These are phyloP conservation scores for Henckelia pumila DNA, from an alignment of 257 asterid species.

Conservation along the genomic window DNA sequence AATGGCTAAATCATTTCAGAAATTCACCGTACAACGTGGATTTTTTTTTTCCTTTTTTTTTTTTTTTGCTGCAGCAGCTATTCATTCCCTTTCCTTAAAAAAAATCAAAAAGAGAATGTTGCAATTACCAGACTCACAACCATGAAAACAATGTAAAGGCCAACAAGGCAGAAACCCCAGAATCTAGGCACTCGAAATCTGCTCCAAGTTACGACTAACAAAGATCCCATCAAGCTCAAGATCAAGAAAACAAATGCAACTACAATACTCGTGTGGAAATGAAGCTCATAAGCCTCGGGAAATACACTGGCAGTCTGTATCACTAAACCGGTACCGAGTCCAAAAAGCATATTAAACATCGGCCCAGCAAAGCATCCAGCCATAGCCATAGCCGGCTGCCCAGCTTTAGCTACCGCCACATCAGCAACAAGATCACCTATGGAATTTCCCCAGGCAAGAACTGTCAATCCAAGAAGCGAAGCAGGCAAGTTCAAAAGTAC, in stretches of 20 bases:
- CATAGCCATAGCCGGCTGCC: conserved; percentile 99
- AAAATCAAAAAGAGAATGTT: conserved; percentile 42
- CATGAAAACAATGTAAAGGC: conserved; percentile 69
- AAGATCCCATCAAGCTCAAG: conserved; percentile 89
- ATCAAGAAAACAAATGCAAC: conserved; percentile 88
- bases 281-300: conserved; percentile 80
- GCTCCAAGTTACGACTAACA: conserved; percentile 84
- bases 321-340: conserved; percentile 85
- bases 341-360: conserved; percentile 96
- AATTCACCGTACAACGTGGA: not conserved
- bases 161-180: conserved; percentile 98
- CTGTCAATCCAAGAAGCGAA: conserved; percentile 83
- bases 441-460: conserved; percentile 98
- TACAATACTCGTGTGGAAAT: conserved; percentile 82
- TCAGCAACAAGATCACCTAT: conserved; percentile 96
- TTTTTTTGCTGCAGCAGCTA: not conserved
- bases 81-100: conserved; percentile 1
- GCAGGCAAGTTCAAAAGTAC: conserved; percentile 58
- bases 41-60: too few relatives aligned
- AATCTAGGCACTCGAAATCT: conserved; percentile 89
- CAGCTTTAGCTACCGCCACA: conserved; percentile 90
- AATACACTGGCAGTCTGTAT: conserved; percentile 66
- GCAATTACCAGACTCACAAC: conserved; percentile 65
- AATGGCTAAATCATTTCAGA: not conserved
- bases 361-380: conserved; percentile 99